A percentile compares a stretch with the other conserved stretches of the same genome.
Evolutionary conservation across 441 rosid species (phyloP).

Genomic region (Arabidopsis hybrid): DNA sequence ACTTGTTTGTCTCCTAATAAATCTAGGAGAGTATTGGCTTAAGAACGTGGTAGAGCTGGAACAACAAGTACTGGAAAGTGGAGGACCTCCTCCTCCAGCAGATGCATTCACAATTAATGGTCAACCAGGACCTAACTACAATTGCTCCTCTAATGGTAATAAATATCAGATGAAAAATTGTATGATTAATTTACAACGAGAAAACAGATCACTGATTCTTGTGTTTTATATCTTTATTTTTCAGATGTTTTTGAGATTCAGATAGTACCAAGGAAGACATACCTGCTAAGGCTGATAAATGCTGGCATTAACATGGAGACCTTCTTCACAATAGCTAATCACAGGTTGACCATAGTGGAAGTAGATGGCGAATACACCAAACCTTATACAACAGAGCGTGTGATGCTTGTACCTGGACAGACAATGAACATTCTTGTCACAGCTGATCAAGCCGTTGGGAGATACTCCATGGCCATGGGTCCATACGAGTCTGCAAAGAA

Average conservation of each 20-base stretch:
- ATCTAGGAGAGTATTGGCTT: conserved; percentile 83
- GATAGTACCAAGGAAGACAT: conserved; percentile 78
- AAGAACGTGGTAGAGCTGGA: conserved; percentile 73
- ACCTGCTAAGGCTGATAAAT: conserved; percentile 75
- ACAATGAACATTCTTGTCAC: conserved; percentile 84
- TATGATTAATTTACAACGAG: not conserved
- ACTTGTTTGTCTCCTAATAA: conserved; percentile 1
- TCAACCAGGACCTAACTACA: conserved; percentile 89
- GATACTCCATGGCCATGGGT: conserved; percentile 84
- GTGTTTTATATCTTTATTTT: conserved; percentile 3
- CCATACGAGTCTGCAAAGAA: conserved; percentile 74
- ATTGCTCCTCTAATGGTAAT: conserved; percentile 73
- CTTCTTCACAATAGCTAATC: conserved; percentile 84
- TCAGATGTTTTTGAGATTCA: conserved; percentile 72
- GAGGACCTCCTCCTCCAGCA: conserved; percentile 77
- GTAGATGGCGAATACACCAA: conserved; percentile 86
- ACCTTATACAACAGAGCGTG: conserved; percentile 66
- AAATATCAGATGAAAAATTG: not conserved
- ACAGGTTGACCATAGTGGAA: conserved; percentile 78
- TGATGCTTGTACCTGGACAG: conserved; percentile 95
- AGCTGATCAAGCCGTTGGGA: conserved; percentile 72
- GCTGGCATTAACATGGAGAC: conserved; percentile 85
- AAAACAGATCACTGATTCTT: conserved; percentile 9
- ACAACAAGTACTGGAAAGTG: conserved; percentile 61
- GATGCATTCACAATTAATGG: conserved; percentile 85